Evolutionary conservation across 148 eudicot genomes (phyloP).

Genomic region (Beta vulgaris): DNA sequence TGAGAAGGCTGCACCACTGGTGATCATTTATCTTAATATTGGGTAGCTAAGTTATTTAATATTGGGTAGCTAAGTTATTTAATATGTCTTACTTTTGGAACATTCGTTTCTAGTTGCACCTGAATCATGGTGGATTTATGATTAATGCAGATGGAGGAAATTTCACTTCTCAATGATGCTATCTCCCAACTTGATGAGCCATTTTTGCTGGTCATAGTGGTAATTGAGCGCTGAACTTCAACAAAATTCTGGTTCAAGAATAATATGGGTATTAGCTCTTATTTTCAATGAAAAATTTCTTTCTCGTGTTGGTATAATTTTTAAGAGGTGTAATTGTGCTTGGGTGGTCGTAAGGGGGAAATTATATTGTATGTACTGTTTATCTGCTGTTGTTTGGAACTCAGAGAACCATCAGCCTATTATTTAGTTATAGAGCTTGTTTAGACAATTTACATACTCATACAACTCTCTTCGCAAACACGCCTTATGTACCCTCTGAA

Average conservation of each 20-base stretch:
- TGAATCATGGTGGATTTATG: conserved; percentile 18
- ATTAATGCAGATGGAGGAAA: conserved; percentile 87
- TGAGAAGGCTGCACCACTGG: conserved; percentile 89
- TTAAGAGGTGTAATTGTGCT: conserved; percentile 14
- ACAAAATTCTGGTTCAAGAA: conserved; percentile 91
- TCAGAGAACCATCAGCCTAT: neutral
- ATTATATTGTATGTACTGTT: neutral
- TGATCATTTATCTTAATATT: conserved; percentile 66
- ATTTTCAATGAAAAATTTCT: conserved; percentile 47
- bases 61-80: conserved; percentile 48
- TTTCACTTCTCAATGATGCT: conserved; percentile 91
- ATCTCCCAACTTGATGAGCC: conserved; percentile 93
- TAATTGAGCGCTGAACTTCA: conserved; percentile 99
- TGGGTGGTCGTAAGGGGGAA: conserved; percentile 4
- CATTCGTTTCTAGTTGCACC: conserved; percentile 4
- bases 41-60: conserved; percentile 48
- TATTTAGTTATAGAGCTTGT: neutral
- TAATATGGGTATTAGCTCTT: conserved; percentile 97
- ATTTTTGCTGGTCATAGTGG: conserved; percentile 99
- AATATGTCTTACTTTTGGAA: conserved; percentile 9
- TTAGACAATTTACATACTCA: neutral
- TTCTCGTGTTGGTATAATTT: conserved; percentile 2
- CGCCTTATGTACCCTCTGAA: too few species aligned
- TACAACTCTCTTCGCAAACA: too few species aligned
- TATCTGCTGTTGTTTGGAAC: neutral